phyloP scores from a whole-genome alignment of 768 basidiomycete genomes.

The Hortiboletus campestris region DNA sequence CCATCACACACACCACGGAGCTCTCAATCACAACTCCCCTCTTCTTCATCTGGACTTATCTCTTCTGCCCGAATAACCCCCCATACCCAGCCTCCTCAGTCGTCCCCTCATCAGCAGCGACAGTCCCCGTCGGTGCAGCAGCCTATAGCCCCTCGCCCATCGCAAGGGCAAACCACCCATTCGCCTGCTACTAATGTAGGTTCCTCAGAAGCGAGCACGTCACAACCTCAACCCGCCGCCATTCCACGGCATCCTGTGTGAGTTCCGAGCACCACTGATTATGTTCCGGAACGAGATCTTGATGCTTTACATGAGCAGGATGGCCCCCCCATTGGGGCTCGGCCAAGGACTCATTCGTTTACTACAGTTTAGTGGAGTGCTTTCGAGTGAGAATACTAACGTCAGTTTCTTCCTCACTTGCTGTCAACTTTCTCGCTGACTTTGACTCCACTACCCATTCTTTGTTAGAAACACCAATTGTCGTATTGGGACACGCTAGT shows the following conservation, averaged over 20 bases:
- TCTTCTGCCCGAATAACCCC: constrained; percentile 33
- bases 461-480: constrained; percentile 55
- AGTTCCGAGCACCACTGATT: constrained; percentile 14
- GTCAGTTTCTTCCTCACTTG: constrained; percentile 22
- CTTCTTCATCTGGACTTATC: constrained; percentile 28
- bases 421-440: not conserved
- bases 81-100: constrained; percentile 34
- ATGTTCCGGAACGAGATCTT: constrained; percentile 7
- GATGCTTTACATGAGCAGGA: constrained; percentile 24
- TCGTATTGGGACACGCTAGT: constrained; percentile 68
- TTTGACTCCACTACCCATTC: not conserved
- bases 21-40: constrained; percentile 34
- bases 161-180: constrained; percentile 26
- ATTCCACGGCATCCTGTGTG: constrained; percentile 32
- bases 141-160: constrained; percentile 37
- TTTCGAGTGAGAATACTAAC: constrained; percentile 55
- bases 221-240: constrained; percentile 32
- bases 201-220: constrained; percentile 30
- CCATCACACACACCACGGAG: constrained; percentile 48
- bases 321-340: constrained; percentile 40
- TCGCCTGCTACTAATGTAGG: constrained; percentile 23
- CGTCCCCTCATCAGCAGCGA: constrained; percentile 32
- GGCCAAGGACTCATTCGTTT: constrained; percentile 67
- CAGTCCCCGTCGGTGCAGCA: constrained; percentile 36
- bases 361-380: constrained; percentile 66